Evolutionary conservation across 2,329 filamentous ascomycete genomes (phyloP), one percentile per base, ranked within the genome.

Genomic region (Neurospora sp.): DNA sequence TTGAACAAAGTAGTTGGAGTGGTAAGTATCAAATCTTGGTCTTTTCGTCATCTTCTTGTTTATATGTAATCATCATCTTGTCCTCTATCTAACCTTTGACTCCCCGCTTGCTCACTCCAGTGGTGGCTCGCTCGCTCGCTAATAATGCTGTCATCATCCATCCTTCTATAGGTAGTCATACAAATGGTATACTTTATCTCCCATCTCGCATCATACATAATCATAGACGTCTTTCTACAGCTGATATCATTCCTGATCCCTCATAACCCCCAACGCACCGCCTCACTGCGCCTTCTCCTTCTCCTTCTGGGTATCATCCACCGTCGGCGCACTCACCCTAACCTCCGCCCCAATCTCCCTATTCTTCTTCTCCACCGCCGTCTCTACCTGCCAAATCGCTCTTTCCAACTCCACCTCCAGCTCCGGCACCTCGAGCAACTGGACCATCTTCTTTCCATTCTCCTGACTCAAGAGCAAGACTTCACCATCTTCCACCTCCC

Each of bases 311-410:
- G 52, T 62, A 68, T 71, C 69, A 19, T 74, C 68, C 46, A 62
- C 15, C 23, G 65, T 62, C 46, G 75, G 74, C 66, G 75, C 73
- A 41, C 74, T 73, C 43, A 72, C 71, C 39, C 67, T 15, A 36
- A 70, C 39, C 67, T 68, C 69, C 36, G 74, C 71, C 6, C 71
- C 66, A 40, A 73, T 71, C 67, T 75, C 75, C 33, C 71, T 75
- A 38, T 71, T 76, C 69, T 79, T 75, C 72, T 83, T 81, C 68
- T 78, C 75, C 69, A 86, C 80, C 17, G 81, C 81, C 62, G 79
- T 82, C 74, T 89, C 85, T 2, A 94, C 89, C 79, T 95, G 92
- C 83, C 89, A 89, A 70, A 93, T 88, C 5, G 92, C 92, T 62
- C 92, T 83, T 76, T 94, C 91, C 0, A 93, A 83, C 77, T 94